Evolutionary conservation across 2,329 filamentous ascomycete species (phyloP).

Genomic region (Penicillium italicum): DNA sequence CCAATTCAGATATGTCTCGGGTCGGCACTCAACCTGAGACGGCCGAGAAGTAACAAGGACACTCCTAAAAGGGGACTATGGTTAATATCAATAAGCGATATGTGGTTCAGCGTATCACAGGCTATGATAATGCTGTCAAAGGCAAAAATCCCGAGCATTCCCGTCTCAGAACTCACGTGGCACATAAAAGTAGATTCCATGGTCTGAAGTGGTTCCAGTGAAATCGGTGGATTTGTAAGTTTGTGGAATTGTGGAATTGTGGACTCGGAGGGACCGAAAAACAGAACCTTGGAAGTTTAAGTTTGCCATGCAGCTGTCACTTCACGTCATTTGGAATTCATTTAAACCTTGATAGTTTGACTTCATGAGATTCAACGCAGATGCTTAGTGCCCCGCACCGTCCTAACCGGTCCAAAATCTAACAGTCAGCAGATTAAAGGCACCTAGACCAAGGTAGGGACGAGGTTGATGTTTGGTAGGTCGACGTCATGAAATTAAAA

Average conservation of each 20-base stretch:
- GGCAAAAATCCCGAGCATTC: constrained; percentile 12
- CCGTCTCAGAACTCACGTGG: constrained; percentile 15
- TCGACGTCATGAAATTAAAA: constrained; percentile 13
- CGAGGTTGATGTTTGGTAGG: background rate
- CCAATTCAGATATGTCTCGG: background rate
- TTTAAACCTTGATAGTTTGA: background rate
- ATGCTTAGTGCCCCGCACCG: too few relatives aligned
- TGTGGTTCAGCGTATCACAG: background rate
- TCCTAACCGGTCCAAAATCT: constrained; percentile 13
- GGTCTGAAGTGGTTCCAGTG: background rate
- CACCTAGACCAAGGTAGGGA: background rate
- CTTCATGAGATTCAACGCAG: background rate
- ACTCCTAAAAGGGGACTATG: background rate
- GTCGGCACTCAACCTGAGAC: background rate
- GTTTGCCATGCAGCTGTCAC: background rate
- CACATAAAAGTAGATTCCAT: background rate
- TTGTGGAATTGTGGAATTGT: background rate
- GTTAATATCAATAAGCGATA: background rate
- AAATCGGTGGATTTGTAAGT: background rate
- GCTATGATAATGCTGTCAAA: background rate
- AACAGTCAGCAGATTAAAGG: constrained; percentile 12
- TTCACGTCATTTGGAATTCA: background rate
- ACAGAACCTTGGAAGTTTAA: constrained; percentile 1
- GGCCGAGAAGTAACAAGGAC: background rate
- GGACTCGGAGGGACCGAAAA: background rate